Conservation (phyloP, 1,139 yeast species). For the Yamadazyma conglobata region DNA sequence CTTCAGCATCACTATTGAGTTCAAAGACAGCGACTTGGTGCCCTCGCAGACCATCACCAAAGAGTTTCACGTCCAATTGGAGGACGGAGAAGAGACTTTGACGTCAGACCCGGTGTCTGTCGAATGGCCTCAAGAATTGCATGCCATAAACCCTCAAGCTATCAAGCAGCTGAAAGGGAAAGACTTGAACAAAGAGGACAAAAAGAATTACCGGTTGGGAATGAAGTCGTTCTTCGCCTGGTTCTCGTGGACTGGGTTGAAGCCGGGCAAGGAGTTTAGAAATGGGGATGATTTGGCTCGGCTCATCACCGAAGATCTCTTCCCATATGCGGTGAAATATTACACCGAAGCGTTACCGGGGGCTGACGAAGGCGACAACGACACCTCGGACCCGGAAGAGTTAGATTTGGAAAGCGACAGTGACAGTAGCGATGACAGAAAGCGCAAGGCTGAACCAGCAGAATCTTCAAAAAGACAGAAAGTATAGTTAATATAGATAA, state of each 20-base stretch:
- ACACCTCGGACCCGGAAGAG: constrained; percentile 53
- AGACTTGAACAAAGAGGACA: constrained; percentile 47
- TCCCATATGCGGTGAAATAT: constrained; percentile 69
- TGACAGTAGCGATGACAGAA: neutral
- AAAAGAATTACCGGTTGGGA: constrained; percentile 59
- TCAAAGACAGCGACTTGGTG: constrained; percentile 39
- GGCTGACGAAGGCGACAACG: constrained; percentile 51
- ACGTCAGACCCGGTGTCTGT: constrained; percentile 48
- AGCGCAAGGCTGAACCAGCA: neutral
- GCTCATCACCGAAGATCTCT: constrained; percentile 61
- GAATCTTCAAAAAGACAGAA: no score
- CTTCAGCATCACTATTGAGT: constrained; percentile 55
- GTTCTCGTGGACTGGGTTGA: constrained; percentile 72
- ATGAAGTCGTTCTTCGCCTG: constrained; percentile 75
- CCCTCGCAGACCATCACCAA: constrained; percentile 54
- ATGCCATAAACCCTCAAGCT: constrained; percentile 47
- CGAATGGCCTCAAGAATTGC: constrained; percentile 58
- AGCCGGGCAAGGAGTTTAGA: constrained; percentile 71
- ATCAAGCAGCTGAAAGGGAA: constrained; percentile 34
- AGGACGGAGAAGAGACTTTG: constrained; percentile 51
- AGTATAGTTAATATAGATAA: no score
- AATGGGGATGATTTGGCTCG: constrained; percentile 68
- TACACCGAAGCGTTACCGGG: constrained; percentile 65
- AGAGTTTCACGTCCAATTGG: constrained; percentile 40
- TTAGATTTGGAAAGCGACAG: constrained; percentile 51